Percentiles rank a stretch among this genome's conserved stretches.
phyloP scores from a whole-genome alignment of 148 eudicot species.

The Beta vulgaris region DNA sequence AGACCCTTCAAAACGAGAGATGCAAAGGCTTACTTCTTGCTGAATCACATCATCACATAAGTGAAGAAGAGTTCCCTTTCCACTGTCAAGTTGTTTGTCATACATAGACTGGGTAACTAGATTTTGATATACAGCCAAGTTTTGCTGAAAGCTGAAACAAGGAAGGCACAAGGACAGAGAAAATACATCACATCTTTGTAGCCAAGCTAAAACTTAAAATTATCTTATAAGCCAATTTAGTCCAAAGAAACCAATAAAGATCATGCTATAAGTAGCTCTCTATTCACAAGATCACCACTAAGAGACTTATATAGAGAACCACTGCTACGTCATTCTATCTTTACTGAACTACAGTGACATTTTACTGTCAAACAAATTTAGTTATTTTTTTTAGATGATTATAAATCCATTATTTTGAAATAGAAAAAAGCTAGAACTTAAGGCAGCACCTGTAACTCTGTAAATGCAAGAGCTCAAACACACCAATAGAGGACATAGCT shows the following conservation, averaged over 20 bases:
- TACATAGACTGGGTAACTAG: conserved; percentile 96
- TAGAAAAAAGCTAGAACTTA: neutral
- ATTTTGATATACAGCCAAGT: conserved; percentile 79
- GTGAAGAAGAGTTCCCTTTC: conserved; percentile 93
- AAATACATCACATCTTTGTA: neutral
- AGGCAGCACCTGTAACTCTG: neutral
- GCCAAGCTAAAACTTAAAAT: neutral
- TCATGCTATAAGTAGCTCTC: neutral
- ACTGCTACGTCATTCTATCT: neutral
- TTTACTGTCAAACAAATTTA: neutral
- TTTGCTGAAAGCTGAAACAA: conserved; percentile 75
- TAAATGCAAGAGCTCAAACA: neutral
- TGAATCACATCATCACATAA: conserved; percentile 68
- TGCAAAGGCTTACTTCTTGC: conserved; percentile 47
- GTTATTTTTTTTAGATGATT: no score
- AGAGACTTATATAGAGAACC: neutral
- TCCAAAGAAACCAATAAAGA: neutral
- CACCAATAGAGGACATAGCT: no score
- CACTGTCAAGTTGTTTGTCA: conserved; percentile 97
- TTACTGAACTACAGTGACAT: no score
- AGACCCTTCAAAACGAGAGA: neutral
- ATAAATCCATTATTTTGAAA: no score
- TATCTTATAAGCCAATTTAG: neutral
- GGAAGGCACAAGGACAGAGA: neutral
- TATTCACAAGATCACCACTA: neutral